Base-by-base conservation (phyloP, 306 rosid species). In the Sphenostylis stenocarpa region DNA sequence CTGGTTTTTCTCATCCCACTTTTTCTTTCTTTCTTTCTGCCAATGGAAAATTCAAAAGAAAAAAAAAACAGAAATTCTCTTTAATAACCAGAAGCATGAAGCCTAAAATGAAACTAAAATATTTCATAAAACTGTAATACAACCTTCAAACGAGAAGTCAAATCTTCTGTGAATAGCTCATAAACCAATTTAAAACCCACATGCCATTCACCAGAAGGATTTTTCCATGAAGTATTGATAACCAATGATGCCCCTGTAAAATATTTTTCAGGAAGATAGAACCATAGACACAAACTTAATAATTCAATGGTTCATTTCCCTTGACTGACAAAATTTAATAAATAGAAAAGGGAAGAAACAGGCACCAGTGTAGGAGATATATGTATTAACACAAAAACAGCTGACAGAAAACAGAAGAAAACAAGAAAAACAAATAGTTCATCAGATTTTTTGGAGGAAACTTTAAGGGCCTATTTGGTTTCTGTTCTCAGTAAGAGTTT, bases 141-240 rank as follows among this genome's bases (percentile, higher is more conserved):
- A 78, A 92, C 99, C 97, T 95, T 95, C 89, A 95, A 84, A 43
- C 99, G 96, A 66, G 91, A 84, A 73, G 85, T 88, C 90, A 95
- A 77, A 15, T 82, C 83, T 28, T 79, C 84, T 0, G 97, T 95
- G 63, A 95, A 95, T 76, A 95, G 84, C 85, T 92, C 97, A 86
- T 95, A 95, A 48, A 90, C 87, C 77, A 90, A 81, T 84, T 90
- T 95, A 85, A 67, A 89, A 77, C 99, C 99, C 76, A 92, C 97
- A 23, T 72, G 97, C 99, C 99, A 95, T 81, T 92, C 97, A 66
- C 99, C 97, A 69, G 97, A 89, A 73, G 99, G 97, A 84, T 95
- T 95, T 82, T 88, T 88, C 99, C 99, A 95, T 10, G 90, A 86
- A 65, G 89, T 80, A 84, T 92, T 89, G 68, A 95, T 82, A 66